Percentiles rank a stretch among this genome's conserved stretches.
Evolutionary conservation across 129 eudicot species (phyloP).

Genomic region (Oenanthe sinensis): DNA sequence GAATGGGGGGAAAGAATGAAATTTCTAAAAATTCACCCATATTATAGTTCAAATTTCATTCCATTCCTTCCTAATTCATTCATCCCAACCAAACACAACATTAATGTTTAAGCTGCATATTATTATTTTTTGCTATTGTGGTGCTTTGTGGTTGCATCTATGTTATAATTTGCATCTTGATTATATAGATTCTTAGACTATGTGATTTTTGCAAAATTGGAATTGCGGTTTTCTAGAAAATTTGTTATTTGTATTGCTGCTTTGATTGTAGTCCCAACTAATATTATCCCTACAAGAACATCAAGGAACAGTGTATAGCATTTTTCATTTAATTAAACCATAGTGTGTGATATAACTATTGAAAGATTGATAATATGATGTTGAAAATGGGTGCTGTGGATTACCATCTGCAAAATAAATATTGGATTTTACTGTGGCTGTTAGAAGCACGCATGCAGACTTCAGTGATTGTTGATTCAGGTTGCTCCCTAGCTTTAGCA

Average conservation of each 20-base stretch:
- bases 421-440: not conserved
- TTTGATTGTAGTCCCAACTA: not conserved
- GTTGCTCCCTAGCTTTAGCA: not conserved
- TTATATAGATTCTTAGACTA: not conserved
- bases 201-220: not conserved
- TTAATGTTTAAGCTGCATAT: not conserved
- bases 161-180: not conserved
- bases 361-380: not conserved
- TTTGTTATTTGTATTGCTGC: not conserved
- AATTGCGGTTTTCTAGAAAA: not conserved
- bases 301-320: not conserved
- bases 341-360: not conserved
- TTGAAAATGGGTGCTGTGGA: not conserved
- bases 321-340: not conserved
- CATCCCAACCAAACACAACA: too few relatives aligned
- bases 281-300: not conserved
- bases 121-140: conserved; percentile 2
- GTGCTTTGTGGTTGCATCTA: not conserved
- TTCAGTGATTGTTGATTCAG: not conserved
- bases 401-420: not conserved
- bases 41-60: too few relatives aligned
- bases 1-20: too few relatives aligned
- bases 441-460: not conserved
- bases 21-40: too few relatives aligned
- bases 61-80: too few relatives aligned